These are phyloP conservation scores for Hibiscus tridactylites DNA, from an alignment of 345 rosid species.

Conservation along the genomic window DNA sequence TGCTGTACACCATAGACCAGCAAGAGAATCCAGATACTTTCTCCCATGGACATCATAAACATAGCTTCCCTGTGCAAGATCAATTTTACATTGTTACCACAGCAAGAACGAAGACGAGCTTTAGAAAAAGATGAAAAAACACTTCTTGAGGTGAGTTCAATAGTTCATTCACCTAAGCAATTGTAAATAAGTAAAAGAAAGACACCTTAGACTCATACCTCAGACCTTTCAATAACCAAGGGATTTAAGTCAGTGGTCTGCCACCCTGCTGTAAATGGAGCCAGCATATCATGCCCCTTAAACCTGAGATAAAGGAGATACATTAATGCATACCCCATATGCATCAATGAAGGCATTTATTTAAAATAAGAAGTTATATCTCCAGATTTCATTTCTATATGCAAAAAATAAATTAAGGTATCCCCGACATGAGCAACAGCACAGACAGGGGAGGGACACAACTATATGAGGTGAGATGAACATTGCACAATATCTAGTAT, in stretches of 20 bases:
- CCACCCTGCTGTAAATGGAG: conserved; percentile 99
- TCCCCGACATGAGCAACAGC: background rate
- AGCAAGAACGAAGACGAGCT: background rate
- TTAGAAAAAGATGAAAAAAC: background rate
- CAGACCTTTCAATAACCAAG: conserved; percentile 70
- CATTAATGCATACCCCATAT: background rate
- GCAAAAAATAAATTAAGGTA: background rate
- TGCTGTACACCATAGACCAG: conserved; percentile 97
- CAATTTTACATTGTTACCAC: conserved; percentile 5
- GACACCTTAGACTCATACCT: conserved; percentile 32
- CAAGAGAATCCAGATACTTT: conserved; percentile 93
- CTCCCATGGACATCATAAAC: conserved; percentile 69
- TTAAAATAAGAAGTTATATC: background rate
- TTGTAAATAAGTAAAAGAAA: background rate
- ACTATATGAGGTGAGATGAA: background rate
- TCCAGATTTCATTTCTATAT: background rate
- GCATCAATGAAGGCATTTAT: background rate
- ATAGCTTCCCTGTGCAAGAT: conserved; percentile 61
- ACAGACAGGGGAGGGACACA: background rate
- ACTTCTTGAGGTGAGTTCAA: background rate
- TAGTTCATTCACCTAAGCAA: background rate
- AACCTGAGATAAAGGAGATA: conserved; percentile 37
- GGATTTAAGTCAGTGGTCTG: conserved; percentile 73
- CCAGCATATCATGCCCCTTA: conserved; percentile 96
- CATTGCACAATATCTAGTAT: background rate